Base-by-base conservation (phyloP, 495 filamentous ascomycete species). In the Apiosordaria backusii region DNA sequence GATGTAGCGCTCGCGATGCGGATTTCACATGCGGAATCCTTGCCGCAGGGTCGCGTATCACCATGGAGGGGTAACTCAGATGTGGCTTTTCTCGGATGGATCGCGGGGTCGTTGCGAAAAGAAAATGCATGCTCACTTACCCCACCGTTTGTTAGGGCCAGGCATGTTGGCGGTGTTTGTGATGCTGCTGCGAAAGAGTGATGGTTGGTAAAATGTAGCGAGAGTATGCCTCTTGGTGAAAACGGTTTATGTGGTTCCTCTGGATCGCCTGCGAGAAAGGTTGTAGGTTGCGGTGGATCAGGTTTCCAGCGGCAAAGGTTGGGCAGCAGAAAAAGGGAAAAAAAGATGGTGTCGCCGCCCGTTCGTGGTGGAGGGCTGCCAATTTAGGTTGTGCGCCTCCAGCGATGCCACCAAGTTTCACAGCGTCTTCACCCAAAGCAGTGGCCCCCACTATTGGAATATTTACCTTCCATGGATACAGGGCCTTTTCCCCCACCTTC, bases 101-200 rank as follows among this genome's bases (percentile, higher is more conserved):
- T 65, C 60, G 71, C 65, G 69, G 66, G 66, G 67, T 70, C 35
- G 60, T 24, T 50, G 67, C 58, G 61, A 62, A 64, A 74, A 45
- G 22, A 61, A 62, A 66, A 69, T 58, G 54, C 66, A 57, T 58
- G 29, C 57, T n/a, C 40, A 72, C 75, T 72, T 75, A 77, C 75
- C 75, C 75, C 75, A 75, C 70, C 63, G 70, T 67, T 77, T 77
- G 13, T 16, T 65, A 29, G 73, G 73, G 35, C 66, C 69, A 67
- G 75, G 62, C 75, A 77, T 77, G 25, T 22, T 64, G 57, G 19
- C 24, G 1, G 21, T 59, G 57, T 59, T 25, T 53, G 50, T 13
- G 19, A 53, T 55, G n/a, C 52, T 55, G 52, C 7, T 55, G 52
- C n/a, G 21, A 19, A 21, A 24, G 24, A 16, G 57, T 27, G 57